A percentile compares a stretch with the other conserved stretches of the same genome.
These are phyloP conservation scores for Phytopythium helicoides DNA, from an alignment of 352 stramenopile species.

Conservation along the genomic window DNA sequence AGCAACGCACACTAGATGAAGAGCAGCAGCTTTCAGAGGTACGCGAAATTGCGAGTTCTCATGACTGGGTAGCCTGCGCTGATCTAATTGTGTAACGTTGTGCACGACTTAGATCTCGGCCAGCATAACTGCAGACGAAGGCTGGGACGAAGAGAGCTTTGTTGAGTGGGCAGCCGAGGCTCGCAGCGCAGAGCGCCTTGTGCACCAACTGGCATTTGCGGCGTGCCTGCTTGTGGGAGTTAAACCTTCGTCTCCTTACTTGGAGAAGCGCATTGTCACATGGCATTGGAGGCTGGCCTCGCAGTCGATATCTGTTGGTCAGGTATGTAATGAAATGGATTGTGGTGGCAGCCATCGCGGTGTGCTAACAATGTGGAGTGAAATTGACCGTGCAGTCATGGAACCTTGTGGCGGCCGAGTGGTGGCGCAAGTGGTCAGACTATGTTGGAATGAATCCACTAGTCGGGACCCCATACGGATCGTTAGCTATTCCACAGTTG, in stretches of 20 bases:
- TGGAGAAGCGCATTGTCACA: conserved; percentile 73
- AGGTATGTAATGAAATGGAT: conserved; percentile 29
- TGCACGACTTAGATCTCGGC: conserved; percentile 40
- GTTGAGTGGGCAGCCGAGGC: conserved; percentile 42
- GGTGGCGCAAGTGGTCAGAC: conserved; percentile 82
- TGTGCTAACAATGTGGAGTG: no score
- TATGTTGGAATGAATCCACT: conserved; percentile 60
- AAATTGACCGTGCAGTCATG: conserved; percentile 64
- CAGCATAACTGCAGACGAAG: conserved; percentile 29
- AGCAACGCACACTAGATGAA: conserved; percentile 15
- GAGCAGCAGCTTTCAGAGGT: conserved; percentile 43
- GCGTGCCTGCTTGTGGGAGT: conserved; percentile 75
- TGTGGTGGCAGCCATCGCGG: no score
- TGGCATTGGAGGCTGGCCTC: conserved; percentile 70
- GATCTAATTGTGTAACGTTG: no score
- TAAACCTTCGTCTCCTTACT: conserved; percentile 57
- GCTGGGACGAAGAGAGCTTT: conserved; percentile 48
- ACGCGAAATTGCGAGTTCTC: no score
- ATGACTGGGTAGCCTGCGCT: no score
- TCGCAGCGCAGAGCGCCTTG: conserved; percentile 40
- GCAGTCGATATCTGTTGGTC: conserved; percentile 36
- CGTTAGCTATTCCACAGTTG: conserved; percentile 52
- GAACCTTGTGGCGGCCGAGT: conserved; percentile 70
- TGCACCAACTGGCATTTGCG: conserved; percentile 72
- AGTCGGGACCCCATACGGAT: conserved; percentile 62